Evolutionary conservation across 345 rosid species (phyloP), one percentile per base, ranked within the genome.

Genomic region (Acer yangbiense): DNA sequence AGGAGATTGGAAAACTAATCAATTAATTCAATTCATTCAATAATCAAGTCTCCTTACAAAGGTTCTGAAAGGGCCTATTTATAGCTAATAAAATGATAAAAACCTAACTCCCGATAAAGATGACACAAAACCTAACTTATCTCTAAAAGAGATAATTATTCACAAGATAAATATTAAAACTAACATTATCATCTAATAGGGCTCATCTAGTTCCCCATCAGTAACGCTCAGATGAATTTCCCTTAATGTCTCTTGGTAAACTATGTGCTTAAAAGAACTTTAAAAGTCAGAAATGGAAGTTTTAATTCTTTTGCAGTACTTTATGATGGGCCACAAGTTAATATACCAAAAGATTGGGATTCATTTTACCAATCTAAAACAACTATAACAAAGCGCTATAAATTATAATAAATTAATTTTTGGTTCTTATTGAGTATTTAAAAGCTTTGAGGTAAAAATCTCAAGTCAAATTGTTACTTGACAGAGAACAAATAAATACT

Each of bases 401-500:
- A 35, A 50, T 65, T n/a, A 35, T 46, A 20, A 18, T 10, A 7
- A 64, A 35, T 41, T 10, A 61, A 21, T 7, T 21, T 12, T 17
- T 73, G 11, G 71, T 67, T 71, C 62, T 41, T 58, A 46, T n/a
- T 14, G 46, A 43, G 46, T 43, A 32, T 63, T 39, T 67, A 10
- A 32, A 32, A 65, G 50, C 48, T 16, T 44, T 27, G 18, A 5
- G 21, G 64, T 9, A 7, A 13, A 12, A 13, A 48, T 27, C 7
- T 70, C 20, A 65, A 35, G 21, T 50, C 20, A 70, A 25, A 35
- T 25, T 60, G 77, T 65, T 11, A 48, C 64, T 71, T 65, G 55
- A 27, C 14, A 27, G 63, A 64, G 32, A 21, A n/a, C 44, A 23
- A 58, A 39, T 61, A 21, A 16, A 3, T 35, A 13, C 27, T 20